Evolutionary conservation across 345 rosid species (phyloP).

Genomic region (Gossypium sturtianum): DNA sequence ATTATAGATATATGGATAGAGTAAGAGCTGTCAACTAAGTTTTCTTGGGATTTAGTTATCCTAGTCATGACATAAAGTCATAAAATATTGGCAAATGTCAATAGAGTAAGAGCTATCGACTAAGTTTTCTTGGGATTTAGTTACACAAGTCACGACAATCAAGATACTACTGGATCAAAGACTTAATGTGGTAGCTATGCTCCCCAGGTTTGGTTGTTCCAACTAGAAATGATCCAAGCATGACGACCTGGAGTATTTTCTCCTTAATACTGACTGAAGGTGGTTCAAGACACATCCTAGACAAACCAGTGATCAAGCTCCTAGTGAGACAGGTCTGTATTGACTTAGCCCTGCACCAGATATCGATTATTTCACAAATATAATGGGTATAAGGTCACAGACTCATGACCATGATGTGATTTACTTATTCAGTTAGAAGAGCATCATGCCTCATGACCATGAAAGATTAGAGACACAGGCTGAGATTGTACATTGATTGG

Average conservation of each 20-base stretch:
- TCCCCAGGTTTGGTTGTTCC: background rate
- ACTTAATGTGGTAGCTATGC: background rate
- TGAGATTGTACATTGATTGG: background rate
- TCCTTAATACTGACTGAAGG: background rate
- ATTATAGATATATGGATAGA: background rate
- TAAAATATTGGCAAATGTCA: background rate
- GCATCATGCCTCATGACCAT: background rate
- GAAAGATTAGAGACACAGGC: background rate
- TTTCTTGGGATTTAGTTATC: background rate
- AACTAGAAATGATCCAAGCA: background rate
- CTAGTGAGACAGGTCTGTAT: background rate
- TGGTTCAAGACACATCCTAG: background rate
- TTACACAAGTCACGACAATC: background rate
- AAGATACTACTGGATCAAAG: background rate
- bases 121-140: background rate
- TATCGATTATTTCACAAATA: background rate
- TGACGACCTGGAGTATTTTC: background rate
- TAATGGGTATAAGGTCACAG: background rate
- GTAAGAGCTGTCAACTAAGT: background rate
- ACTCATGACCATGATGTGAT: background rate
- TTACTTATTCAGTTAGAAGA: background rate
- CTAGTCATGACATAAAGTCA: background rate
- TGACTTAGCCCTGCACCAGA: background rate
- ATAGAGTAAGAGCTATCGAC: background rate
- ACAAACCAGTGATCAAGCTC: background rate